Evolutionary conservation across 2,329 filamentous ascomycete genomes (phyloP), one percentile per base, ranked within the genome.

Genomic region (Talaromyces sp.): DNA sequence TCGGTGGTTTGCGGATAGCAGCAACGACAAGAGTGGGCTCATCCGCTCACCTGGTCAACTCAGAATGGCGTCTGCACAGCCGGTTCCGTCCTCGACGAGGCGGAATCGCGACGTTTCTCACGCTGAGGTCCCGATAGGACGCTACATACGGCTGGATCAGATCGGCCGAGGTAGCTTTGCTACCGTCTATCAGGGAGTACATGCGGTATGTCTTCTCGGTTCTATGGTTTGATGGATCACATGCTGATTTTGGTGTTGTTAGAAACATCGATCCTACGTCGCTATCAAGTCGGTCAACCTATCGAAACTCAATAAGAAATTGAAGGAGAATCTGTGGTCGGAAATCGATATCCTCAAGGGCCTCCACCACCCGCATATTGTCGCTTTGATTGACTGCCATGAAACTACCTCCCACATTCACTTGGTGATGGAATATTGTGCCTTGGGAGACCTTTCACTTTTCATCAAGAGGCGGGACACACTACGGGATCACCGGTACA

Each of bases 101-200:
- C 77, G 78, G 71, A 76, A 78, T 58, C 77, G 75, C 61, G 75
- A 77, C 65, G 58, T 72, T 66, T 67, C 73, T 47, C 73, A 70
- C 25, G 56, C 69, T 31, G 75, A 78, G 67, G 75, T 81, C 71
- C 72, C 76, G 54, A 84, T 95, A 72, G 92, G 93, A 70, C 88
- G 90, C 74, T 97, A 96, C 79, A 86, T 86, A 72, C 89, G 94
- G 73, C 87, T 93, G 72, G 89, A 91, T 71, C 92, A 97, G 81
- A 97, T 98, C 76, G 95, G 95, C 69, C 95, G 95, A 81, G 95
- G 95, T 68, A 98, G 95, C 82, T 99, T 98, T 83, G 95, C 95
- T 70, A 93, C 93, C 71, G 95, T 99, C 70, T 98, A 95, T 78
- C 88, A 91, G 76, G 93, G 91, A 69, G 88, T 89, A 72, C 91